Base-by-base conservation (phyloP, 306 rosid genomes). In the Begonia loranthoides region DNA sequence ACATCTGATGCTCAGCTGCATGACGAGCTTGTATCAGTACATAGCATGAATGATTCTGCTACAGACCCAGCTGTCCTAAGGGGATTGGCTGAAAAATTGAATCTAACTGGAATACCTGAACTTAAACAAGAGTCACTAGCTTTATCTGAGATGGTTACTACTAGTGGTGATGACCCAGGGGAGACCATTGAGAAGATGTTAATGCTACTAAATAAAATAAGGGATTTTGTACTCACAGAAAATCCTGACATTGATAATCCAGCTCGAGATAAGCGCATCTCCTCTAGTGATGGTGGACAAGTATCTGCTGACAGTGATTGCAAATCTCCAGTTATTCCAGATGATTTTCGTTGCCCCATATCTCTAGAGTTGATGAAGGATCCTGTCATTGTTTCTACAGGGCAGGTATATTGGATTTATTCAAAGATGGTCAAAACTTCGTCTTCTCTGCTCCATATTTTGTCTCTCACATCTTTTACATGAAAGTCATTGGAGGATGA, bases 331-430 rank as follows among this genome's bases (percentile, higher is more conserved):
- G 67, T 69, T 52, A 67, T 86, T 52, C 99, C 99, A 9, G 83
- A 79, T 64, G 99, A 92, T 79, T 92, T 92, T 64, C 83, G 87
- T 45, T 92, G 99, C 76, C 99, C 99, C 10, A 87, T 92, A 66
- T 83, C 99, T 52, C 71, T 92, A 56, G 99, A 92, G 69, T 74
- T 92, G 68, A 92, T 92, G 96, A 78, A 59, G 67, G 95, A 92
- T 75, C 99, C 99, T 7, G 93, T 92, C 61, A 92, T 92, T 72
- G 96, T 92, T 65, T 92, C 99, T 51, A 92, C 99, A 9, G 99
- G 99, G 69, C 99, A 92, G 96, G 99, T 92, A 76, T 64, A 58
- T 43, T 43, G 15, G 47, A 9, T 43, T 11, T n/a, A 10, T 43
- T 43, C 4, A 0, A 43, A n/a, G 47, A 43, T 43, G 13, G 13